phyloP scores from a whole-genome alignment of 768 basidiomycete genomes.

The Cystofilobasidium bisporidii region DNA sequence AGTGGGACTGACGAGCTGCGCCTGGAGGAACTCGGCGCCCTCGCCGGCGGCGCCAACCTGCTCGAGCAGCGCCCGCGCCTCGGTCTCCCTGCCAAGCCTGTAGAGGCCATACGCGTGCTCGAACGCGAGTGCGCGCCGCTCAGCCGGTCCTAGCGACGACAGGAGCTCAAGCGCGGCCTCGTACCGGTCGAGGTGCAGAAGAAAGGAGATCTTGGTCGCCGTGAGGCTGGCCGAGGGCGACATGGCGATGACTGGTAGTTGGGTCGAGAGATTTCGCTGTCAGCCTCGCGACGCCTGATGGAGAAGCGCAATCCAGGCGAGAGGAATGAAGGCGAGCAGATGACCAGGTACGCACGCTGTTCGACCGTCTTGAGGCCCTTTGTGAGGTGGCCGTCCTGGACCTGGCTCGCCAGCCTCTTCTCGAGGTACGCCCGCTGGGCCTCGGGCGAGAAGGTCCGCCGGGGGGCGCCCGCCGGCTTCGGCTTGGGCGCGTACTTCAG shows the following conservation, averaged over 20 bases:
- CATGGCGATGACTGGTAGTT: conserved; percentile 55
- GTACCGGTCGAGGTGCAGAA: conserved; percentile 80
- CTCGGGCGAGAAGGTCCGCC: conserved; percentile 13
- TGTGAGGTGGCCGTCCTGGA: conserved; percentile 75
- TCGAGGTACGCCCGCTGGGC: conserved; percentile 36
- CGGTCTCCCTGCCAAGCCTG: conserved; percentile 64
- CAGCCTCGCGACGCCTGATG: neutral
- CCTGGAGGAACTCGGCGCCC: conserved; percentile 63
- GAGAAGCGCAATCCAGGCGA: too few relatives aligned
- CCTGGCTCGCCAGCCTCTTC: conserved; percentile 62
- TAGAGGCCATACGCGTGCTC: conserved; percentile 78
- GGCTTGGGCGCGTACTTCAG: neutral
- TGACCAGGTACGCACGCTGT: conserved; percentile 55
- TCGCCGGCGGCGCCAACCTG: conserved; percentile 40
- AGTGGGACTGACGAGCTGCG: conserved; percentile 64
- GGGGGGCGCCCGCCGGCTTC: neutral
- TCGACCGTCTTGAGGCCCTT: conserved; percentile 87
- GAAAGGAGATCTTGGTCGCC: conserved; percentile 71
- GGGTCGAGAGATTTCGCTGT: neutral
- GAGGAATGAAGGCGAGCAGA: neutral
- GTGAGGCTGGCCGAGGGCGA: conserved; percentile 58
- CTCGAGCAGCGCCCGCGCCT: conserved; percentile 52
- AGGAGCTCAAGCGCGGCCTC: conserved; percentile 57
- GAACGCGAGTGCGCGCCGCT: conserved; percentile 43
- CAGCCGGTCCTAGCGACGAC: conserved; percentile 33